phyloP scores from a whole-genome alignment of 257 asterid genomes.

The Penstemon newberryi region DNA sequence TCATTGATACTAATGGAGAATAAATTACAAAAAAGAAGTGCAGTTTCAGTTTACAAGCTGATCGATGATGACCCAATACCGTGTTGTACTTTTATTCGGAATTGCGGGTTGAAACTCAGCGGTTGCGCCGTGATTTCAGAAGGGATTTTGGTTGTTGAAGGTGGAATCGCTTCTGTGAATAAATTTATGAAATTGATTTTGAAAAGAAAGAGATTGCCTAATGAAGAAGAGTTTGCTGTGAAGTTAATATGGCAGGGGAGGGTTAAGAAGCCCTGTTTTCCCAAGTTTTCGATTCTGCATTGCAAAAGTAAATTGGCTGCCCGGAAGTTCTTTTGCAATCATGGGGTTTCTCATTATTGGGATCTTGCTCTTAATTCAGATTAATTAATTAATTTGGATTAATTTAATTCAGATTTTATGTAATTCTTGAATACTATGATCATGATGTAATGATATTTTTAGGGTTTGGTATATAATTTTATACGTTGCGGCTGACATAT shows the following conservation, averaged over 20 bases:
- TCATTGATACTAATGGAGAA: too few relatives aligned
- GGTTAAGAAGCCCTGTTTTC: constrained; percentile 14
- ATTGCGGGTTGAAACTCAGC: constrained; percentile 12
- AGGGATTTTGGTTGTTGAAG: constrained; percentile 31
- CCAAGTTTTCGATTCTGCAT: constrained; percentile 30
- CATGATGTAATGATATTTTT: too few relatives aligned
- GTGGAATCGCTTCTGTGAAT: not conserved
- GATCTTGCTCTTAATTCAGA: constrained; percentile 19
- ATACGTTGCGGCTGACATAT: too few relatives aligned
- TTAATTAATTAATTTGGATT: not conserved
- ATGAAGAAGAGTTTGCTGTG: not conserved
- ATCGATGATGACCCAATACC: too few relatives aligned
- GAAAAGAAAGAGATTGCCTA: not conserved
- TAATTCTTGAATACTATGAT: too few relatives aligned
- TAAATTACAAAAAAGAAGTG: too few relatives aligned
- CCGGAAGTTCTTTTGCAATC: constrained; percentile 30
- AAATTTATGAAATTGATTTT: not conserved
- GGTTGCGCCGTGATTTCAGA: constrained; percentile 32
- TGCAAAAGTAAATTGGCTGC: constrained; percentile 18
- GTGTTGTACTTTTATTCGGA: too few relatives aligned
- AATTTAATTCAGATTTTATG: too few relatives aligned
- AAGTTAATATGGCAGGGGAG: constrained; percentile 26
- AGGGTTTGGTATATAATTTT: too few relatives aligned
- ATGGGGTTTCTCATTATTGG: constrained; percentile 34
- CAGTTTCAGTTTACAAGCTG: too few relatives aligned